Conservation (phyloP, 805 yeast species). For the Starmerella apicola region DNA sequence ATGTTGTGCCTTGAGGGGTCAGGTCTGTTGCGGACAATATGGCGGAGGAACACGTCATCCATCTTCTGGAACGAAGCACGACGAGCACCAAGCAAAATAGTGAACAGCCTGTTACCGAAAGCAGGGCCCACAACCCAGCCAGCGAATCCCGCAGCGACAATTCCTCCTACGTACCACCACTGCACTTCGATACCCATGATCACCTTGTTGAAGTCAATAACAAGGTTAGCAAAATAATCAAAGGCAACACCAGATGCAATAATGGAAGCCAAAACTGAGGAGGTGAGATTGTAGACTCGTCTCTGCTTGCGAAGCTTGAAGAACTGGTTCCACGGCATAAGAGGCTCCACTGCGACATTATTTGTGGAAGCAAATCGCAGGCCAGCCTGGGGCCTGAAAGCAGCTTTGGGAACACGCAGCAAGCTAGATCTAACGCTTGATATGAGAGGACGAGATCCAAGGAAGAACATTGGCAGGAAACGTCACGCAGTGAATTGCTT, state of each 20-base stretch:
- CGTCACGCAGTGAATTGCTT: background rate
- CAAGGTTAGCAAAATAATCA: slow-evolving; percentile 64
- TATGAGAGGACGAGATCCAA: background rate
- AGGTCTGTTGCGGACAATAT: slow-evolving; percentile 66
- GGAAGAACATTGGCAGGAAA: background rate
- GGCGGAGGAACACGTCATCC: slow-evolving; percentile 63
- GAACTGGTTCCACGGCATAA: slow-evolving; percentile 60
- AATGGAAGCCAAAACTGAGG: slow-evolving; percentile 58
- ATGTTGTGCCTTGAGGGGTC: slow-evolving; percentile 78
- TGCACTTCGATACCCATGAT: slow-evolving; percentile 85
- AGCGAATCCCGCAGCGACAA: slow-evolving; percentile 55
- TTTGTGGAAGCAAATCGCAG: slow-evolving; percentile 4
- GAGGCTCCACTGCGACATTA: background rate
- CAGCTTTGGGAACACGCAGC: background rate
- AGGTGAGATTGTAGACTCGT: slow-evolving; percentile 51
- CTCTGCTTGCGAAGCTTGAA: slow-evolving; percentile 63
- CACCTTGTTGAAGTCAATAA: slow-evolving; percentile 76
- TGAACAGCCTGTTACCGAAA: slow-evolving; percentile 61
- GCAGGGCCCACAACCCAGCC: slow-evolving; percentile 80
- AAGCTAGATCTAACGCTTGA: background rate
- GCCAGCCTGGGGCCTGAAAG: background rate
- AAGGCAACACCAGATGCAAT: slow-evolving; percentile 58
- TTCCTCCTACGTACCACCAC: slow-evolving; percentile 62
- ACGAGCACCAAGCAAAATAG: slow-evolving; percentile 24
- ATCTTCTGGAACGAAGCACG: slow-evolving; percentile 31